phyloP scores from a whole-genome alignment of 164 flowering plant genomes.

The Protea cynaroides region DNA sequence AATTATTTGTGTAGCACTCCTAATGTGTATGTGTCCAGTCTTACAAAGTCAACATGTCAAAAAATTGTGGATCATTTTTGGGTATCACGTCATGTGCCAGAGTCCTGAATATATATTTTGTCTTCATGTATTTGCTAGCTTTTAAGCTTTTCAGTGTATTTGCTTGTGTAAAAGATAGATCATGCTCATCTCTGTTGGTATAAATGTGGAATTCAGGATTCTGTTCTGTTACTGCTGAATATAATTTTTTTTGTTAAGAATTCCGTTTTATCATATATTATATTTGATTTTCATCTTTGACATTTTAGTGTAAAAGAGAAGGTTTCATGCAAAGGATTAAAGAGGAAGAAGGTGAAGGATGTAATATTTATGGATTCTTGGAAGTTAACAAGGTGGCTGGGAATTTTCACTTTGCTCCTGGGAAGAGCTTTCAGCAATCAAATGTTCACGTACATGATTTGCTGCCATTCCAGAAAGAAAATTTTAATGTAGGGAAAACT shows the following conservation, averaged over 20 bases:
- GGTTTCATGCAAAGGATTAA: constrained; percentile 68
- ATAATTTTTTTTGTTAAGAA: not conserved
- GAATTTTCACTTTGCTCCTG: constrained; percentile 84
- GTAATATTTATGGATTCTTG: constrained; percentile 72
- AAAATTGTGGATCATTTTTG: no score
- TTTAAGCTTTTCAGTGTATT: no score
- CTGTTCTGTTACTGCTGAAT: not conserved
- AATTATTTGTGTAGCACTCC: no score
- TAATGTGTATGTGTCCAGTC: no score
- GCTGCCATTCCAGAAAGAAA: constrained; percentile 60
- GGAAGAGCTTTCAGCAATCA: constrained; percentile 77
- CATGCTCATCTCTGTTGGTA: no score
- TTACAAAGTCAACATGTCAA: no score
- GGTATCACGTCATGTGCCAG: no score
- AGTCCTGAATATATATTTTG: no score
- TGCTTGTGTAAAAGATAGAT: no score
- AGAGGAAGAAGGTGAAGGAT: constrained; percentile 88
- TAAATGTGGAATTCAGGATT: no score
- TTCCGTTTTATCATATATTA: not conserved
- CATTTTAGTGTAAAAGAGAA: constrained; percentile 70
- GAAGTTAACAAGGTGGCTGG: constrained; percentile 91
- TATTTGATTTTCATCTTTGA: constrained; percentile 8
- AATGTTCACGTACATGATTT: constrained; percentile 64
- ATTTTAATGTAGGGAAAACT: constrained; percentile 48
- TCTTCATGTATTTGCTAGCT: no score